Evolutionary conservation across 768 basidiomycete genomes (phyloP).

Genomic region (Leccinum variicolor): DNA sequence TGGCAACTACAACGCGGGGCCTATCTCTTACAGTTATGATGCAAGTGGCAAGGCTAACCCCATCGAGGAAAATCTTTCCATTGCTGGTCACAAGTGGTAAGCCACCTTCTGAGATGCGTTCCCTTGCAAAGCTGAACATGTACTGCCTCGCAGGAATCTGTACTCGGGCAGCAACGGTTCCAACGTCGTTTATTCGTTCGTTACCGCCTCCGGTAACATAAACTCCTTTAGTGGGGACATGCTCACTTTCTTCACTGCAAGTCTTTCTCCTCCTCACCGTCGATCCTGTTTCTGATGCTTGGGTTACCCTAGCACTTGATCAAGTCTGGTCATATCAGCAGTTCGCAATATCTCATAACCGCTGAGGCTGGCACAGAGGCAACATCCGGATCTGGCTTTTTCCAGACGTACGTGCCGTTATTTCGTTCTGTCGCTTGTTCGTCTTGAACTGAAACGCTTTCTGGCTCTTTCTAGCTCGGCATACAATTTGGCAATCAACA

Average conservation of each 20-base stretch:
- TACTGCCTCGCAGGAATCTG: slow-evolving; percentile 42
- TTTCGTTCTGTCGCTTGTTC: neutral
- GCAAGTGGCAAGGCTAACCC: slow-evolving; percentile 45
- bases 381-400: slow-evolving; percentile 51
- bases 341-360: slow-evolving; percentile 55
- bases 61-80: slow-evolving; percentile 36
- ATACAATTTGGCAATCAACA: slow-evolving; percentile 44
- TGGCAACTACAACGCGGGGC: slow-evolving; percentile 52
- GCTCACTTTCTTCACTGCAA: slow-evolving; percentile 48
- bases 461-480: slow-evolving; percentile 32
- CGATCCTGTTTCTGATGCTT: neutral
- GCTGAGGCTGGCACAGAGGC: slow-evolving; percentile 65
- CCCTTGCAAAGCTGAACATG: neutral
- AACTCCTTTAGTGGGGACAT: slow-evolving; percentile 53
- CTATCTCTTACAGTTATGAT: slow-evolving; percentile 50
- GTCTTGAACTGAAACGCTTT: neutral
- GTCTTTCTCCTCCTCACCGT: neutral
- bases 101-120: neutral
- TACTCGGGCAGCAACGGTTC: slow-evolving; percentile 51
- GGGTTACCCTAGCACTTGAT: slow-evolving; percentile 48
- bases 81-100: slow-evolving; percentile 53
- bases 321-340: slow-evolving; percentile 39
- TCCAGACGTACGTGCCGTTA: slow-evolving; percentile 45
- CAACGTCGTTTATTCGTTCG: slow-evolving; percentile 52
- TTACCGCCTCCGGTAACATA: slow-evolving; percentile 36